Base-by-base conservation (phyloP, 1,139 yeast genomes). In the Protomyces pachydermus region DNA sequence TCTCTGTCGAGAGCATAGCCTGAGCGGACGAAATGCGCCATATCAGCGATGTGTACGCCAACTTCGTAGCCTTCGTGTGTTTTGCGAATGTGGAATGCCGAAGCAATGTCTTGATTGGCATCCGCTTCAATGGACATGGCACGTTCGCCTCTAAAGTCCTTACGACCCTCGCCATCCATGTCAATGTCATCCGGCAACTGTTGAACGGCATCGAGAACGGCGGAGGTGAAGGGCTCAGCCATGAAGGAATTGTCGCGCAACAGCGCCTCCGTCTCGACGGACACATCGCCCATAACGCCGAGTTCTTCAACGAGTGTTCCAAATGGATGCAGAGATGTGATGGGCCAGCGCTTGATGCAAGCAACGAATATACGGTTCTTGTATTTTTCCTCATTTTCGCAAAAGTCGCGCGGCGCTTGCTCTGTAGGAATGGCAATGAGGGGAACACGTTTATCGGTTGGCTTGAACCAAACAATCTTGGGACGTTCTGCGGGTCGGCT, bases 391-490 rank as follows among this genome's bases (percentile, higher is more conserved):
- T 91, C 96, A 71, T 91, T 90, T 69, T 91, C 97, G 53, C 93
- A 95, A 77, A 93, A 91, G 74, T 93, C 98, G 67, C 83, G 84
- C 45, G 98, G 98, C 0, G 97, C 98, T 75, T 93, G 97, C 73
- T 93, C 98, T 1, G 98, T 93, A 53, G 98, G 98, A 70, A 93
- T 93, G 14, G 98, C 98, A 78, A 93, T 91, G 69, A 93, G 81
- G 4, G 98, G 98, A 20, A 93, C 98, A 69, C 95, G 89, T 76
- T 93, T 93, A 74, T 93, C 98, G 1, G 97, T 91, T 39, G 98
- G 98, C 74, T 93, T 93, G 76, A 93, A 93, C 98, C 98, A 93
- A 48, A 93, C 98, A 78, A 93, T 93, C 74, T 93, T 93, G 50
- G 98, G 98, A 50, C 84, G 83, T 68, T 81, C 80, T 10, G 74